Conservation (phyloP, 2,329 filamentous ascomycete species). For the Drechmeria coniospora region DNA sequence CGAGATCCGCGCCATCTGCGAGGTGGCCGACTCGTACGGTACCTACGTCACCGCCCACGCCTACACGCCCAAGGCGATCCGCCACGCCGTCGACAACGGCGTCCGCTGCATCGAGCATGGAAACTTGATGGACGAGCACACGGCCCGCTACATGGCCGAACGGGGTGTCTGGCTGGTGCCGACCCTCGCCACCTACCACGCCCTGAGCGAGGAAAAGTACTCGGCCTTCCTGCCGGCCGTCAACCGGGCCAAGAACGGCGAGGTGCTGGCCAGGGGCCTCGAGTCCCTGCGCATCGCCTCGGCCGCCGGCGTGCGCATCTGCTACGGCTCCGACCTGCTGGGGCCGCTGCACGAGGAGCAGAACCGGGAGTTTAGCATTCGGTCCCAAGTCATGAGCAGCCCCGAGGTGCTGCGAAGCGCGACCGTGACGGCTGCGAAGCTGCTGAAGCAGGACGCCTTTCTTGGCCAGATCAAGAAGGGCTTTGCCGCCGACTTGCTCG, state of each 20-base stretch:
- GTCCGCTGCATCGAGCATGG: slow-evolving; percentile 36
- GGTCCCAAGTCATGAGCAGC: slow-evolving; percentile 9
- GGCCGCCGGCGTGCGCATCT: slow-evolving; percentile 37
- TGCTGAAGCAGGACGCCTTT: slow-evolving; percentile 27
- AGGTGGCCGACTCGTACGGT: slow-evolving; percentile 29
- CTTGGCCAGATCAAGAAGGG: slow-evolving; percentile 35
- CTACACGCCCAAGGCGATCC: slow-evolving; percentile 38
- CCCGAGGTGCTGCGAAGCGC: slow-evolving; percentile 13
- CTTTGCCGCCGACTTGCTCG: slow-evolving; percentile 35
- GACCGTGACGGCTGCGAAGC: slow-evolving; percentile 31
- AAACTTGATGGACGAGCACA: slow-evolving; percentile 25
- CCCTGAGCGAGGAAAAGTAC: slow-evolving; percentile 29
- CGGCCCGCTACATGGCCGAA: slow-evolving; percentile 33
- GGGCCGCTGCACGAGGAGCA: slow-evolving; percentile 16
- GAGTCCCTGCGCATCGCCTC: slow-evolving; percentile 29
- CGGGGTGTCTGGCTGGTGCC: slow-evolving; percentile 34
- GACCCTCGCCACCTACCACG: slow-evolving; percentile 35
- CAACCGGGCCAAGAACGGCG: slow-evolving; percentile 31
- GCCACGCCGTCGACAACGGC: slow-evolving; percentile 38
- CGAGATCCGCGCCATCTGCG: slow-evolving; percentile 38
- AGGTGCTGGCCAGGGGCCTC: slow-evolving; percentile 31
- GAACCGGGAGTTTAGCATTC: slow-evolving; percentile 16
- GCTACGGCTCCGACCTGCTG: slow-evolving; percentile 30
- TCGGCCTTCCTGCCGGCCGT: slow-evolving; percentile 26
- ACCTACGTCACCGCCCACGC: slow-evolving; percentile 43